Conservation (phyloP, 2,329 filamentous ascomycete genomes). For the Neonectria coccinea region DNA sequence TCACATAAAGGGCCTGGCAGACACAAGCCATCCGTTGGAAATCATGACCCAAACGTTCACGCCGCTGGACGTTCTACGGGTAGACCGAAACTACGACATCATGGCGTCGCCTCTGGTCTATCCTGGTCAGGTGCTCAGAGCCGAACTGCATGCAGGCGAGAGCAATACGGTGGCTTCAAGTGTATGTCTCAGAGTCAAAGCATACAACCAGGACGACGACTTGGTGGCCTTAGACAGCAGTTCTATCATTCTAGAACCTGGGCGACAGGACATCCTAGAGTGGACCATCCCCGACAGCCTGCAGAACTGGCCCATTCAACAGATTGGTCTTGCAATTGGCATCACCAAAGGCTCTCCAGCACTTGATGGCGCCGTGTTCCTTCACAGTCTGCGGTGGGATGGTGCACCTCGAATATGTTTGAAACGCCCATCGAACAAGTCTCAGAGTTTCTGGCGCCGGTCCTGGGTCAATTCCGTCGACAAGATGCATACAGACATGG, state of each 20-base stretch:
- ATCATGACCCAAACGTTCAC: conserved; percentile 16
- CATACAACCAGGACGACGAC: conserved; percentile 9
- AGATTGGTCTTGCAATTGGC: conserved; percentile 12
- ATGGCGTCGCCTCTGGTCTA: conserved; percentile 18
- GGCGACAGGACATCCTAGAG: conserved; percentile 4
- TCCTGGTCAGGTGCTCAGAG: conserved; percentile 8
- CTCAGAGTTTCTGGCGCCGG: conserved; percentile 18
- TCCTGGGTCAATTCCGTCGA: conserved; percentile 13
- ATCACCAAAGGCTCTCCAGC: neutral
- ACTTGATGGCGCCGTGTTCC: conserved; percentile 7
- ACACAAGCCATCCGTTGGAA: neutral
- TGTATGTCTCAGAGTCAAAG: conserved; percentile 11
- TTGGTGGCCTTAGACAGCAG: conserved; percentile 10
- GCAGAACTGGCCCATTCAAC: conserved; percentile 11
- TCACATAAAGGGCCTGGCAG: conserved; percentile 1
- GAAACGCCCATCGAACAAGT: conserved; percentile 3
- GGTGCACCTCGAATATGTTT: conserved; percentile 6
- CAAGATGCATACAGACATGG: conserved; percentile 17
- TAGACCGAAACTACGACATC: conserved; percentile 18
- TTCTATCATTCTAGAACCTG: conserved; percentile 1
- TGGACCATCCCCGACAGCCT: conserved; percentile 14
- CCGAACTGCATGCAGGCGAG: conserved; percentile 8
- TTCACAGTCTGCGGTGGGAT: conserved; percentile 15
- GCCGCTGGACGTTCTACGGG: conserved; percentile 10
- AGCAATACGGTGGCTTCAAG: neutral